Evolutionary conservation across 331 rosid genomes (phyloP), one percentile per base, ranked within the genome.

Genomic region (Dryas integrifolia): DNA sequence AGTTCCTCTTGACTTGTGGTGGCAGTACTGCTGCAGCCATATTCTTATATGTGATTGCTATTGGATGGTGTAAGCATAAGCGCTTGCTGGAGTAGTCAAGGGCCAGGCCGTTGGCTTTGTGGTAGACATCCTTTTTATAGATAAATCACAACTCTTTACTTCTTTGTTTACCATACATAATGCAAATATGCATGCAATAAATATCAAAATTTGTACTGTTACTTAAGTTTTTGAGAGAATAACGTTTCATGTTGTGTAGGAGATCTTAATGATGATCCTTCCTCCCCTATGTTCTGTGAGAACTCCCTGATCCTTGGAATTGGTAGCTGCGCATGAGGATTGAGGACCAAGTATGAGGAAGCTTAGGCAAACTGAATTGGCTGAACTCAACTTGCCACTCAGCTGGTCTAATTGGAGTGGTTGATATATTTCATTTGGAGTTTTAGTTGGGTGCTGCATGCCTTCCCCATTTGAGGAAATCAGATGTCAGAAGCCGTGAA

Each of bases 41-140:
- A 66, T 74, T 94, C 83, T 68, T 94, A 72, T 94, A 94, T 65
- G 86, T 86, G 56, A 79, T 84, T 77, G 96, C 97, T 60, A 86
- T 91, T 64, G 92, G 92, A 60, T 94, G 98, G 96, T 91, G 95
- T 66, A 94, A 88, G 89, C 84, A 88, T 82, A 94, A 88, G 72
- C 89, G 92, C 76, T 82, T 80, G 80, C 85, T 87, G 10, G 91
- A 87, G 79, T 87, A 79, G 71, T 12, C n/a, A 16, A 15, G 24
- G 21, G 26, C 38, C 47, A 13, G 30, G 50, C 73, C 0, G 15
- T 61, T 41, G 70, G 48, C 39, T 10, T 51, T 65, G 21, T 58
- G 38, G 61, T 35, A 7, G 40, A 74, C 44, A 2, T 58, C 56
- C 44, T 45, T 56, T 7, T n/a, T 62, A 4, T 38, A 48, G 69